These are phyloP conservation scores for Acanthamoeba royreba DNA, from an alignment of 208 protist genomes.

Conservation along the genomic window DNA sequence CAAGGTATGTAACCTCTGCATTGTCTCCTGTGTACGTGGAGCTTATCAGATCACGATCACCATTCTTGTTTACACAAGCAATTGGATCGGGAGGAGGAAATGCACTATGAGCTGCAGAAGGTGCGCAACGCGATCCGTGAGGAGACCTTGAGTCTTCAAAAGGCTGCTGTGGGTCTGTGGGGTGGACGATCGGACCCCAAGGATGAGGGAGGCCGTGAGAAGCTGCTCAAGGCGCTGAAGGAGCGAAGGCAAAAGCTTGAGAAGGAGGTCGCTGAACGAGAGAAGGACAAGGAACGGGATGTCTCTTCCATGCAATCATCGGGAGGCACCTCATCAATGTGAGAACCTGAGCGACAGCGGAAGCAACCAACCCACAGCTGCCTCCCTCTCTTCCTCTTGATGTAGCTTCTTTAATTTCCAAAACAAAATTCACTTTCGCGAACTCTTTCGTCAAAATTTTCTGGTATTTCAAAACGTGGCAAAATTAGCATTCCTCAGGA, in stretches of 20 bases:
- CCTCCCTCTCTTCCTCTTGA: too few species aligned
- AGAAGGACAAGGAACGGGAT: not conserved
- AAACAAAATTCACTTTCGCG: too few species aligned
- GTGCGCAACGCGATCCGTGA: conserved; percentile 16
- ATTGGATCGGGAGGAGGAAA: not conserved
- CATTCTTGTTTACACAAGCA: not conserved
- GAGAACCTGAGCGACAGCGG: too few species aligned
- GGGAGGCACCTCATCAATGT: too few species aligned
- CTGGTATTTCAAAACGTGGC: too few species aligned
- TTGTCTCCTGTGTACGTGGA: not conserved
- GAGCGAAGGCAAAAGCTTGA: not conserved
- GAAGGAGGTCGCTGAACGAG: not conserved
- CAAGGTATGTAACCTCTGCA: not conserved
- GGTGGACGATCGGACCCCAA: not conserved
- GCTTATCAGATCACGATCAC: not conserved
- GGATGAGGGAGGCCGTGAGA: not conserved
- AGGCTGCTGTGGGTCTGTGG: not conserved
- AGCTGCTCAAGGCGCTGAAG: not conserved
- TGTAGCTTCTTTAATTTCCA: too few species aligned
- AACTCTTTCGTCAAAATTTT: too few species aligned
- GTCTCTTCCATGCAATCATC: not conserved
- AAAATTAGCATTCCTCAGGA: too few species aligned
- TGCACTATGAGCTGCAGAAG: not conserved
- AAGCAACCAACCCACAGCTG: too few species aligned
- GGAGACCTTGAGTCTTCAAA: not conserved